These are phyloP conservation scores for Macrophomina tecta DNA, from an alignment of 2,329 filamentous ascomycete genomes.

Conservation along the genomic window DNA sequence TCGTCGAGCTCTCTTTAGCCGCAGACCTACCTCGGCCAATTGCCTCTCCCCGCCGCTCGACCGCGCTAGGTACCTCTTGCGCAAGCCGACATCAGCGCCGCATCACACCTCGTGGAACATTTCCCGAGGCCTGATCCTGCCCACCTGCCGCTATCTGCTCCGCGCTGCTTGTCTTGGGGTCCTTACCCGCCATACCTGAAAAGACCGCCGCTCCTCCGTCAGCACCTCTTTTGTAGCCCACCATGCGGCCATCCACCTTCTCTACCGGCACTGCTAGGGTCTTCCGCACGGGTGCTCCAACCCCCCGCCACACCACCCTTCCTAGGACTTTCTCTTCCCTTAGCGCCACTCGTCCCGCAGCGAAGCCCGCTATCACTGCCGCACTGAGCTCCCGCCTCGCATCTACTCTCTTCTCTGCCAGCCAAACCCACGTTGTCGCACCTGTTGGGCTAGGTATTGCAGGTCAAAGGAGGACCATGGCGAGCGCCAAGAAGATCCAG, in stretches of 20 bases:
- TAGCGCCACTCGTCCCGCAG: conserved; percentile 8
- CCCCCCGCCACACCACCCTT: conserved; percentile 1
- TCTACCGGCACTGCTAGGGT: conserved; percentile 25
- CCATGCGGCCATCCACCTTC: conserved; percentile 20
- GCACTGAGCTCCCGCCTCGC: conserved; percentile 19
- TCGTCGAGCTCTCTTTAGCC: conserved; percentile 20
- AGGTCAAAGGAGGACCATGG: conserved; percentile 41
- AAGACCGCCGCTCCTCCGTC: conserved; percentile 11
- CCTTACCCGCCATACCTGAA: conserved; percentile 3
- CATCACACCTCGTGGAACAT: not conserved
- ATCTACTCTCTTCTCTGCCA: conserved; percentile 13
- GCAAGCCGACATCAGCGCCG: conserved; percentile 19
- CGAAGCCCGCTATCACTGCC: conserved; percentile 3
- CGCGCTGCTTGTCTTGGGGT: not conserved
- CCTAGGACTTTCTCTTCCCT: conserved; percentile 23
- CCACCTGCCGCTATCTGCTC: conserved; percentile 13
- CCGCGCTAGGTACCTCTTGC: conserved; percentile 21
- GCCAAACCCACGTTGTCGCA: conserved; percentile 3
- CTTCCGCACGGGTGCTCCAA: conserved; percentile 13
- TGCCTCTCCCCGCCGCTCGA: conserved; percentile 16
- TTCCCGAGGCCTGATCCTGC: conserved; percentile 12
- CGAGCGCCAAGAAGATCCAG: conserved; percentile 82
- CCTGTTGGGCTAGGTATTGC: conserved; percentile 12
- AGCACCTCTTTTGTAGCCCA: conserved; percentile 18
- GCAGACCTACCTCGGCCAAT: conserved; percentile 26